Percentiles rank a stretch among this genome's conserved stretches.
Conservation (phyloP, 2,329 filamentous ascomycete species). For the Proliferodiscus dingleyae region DNA sequence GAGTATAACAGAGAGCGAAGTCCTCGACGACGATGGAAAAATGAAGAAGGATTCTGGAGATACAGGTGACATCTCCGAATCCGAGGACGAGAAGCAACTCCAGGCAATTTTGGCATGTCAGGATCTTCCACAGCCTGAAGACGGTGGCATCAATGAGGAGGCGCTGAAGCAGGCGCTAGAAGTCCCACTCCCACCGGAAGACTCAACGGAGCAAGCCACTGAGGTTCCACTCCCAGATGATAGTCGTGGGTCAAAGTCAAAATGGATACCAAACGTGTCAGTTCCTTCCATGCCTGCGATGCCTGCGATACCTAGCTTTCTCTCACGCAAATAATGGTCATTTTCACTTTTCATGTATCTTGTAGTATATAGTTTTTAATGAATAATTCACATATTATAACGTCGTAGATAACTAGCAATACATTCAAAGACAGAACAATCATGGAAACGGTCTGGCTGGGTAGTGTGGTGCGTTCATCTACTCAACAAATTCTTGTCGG, state of each 20-base stretch:
- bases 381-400: no score
- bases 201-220: constrained; percentile 9
- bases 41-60: constrained; percentile 5
- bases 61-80: background rate
- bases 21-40: constrained; percentile 25
- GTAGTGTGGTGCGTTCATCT: constrained; percentile 4
- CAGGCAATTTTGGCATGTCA: constrained; percentile 19
- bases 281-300: background rate
- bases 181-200: constrained; percentile 20
- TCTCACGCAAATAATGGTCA: background rate
- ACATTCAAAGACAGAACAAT: background rate
- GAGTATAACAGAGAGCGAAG: constrained; percentile 14
- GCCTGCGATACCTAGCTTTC: constrained; percentile 1
- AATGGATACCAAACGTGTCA: background rate
- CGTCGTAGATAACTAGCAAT: background rate
- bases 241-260: background rate
- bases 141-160: constrained; percentile 21
- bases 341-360: background rate
- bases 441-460: no score
- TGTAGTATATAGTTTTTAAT: background rate
- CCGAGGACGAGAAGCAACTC: constrained; percentile 21
- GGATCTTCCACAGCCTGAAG: constrained; percentile 19
- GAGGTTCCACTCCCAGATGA: constrained; percentile 9
- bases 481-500: constrained; percentile 24
- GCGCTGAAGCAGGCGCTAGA: constrained; percentile 16